These are phyloP conservation scores for Claviceps spartinae DNA, from an alignment of 2,329 filamentous ascomycete genomes.

Conservation along the genomic window DNA sequence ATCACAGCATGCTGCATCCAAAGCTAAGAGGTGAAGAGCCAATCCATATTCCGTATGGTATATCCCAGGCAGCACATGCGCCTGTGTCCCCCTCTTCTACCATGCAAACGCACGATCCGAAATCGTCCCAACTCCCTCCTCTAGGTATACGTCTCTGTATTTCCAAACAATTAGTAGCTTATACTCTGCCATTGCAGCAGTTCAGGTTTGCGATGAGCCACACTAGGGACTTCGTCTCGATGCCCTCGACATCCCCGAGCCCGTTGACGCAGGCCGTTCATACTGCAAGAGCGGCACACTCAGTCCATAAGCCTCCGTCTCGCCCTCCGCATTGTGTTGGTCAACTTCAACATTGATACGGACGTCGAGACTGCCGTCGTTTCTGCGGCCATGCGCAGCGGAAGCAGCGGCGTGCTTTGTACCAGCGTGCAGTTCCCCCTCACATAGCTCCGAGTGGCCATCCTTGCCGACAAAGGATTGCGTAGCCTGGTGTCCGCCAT, in stretches of 20 bases:
- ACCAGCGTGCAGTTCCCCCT: conserved; percentile 66
- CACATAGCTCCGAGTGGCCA: conserved; percentile 58
- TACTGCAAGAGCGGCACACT: conserved; percentile 60
- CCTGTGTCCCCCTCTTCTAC: neutral
- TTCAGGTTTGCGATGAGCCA: neutral
- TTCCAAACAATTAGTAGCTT: no score
- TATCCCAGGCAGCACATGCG: no score
- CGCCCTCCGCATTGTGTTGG: conserved; percentile 66
- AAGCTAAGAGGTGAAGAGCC: no score
- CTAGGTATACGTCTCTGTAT: no score
- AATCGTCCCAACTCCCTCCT: no score
- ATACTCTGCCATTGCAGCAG: neutral
- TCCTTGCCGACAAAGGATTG: conserved; percentile 35
- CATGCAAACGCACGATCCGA: no score
- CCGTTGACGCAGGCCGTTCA: conserved; percentile 4
- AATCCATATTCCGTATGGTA: no score
- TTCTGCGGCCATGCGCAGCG: conserved; percentile 37
- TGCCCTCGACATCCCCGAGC: conserved; percentile 3
- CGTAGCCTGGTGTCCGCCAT: conserved; percentile 8
- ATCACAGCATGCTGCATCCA: no score
- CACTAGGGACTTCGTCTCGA: neutral
- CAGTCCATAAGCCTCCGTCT: conserved; percentile 71
- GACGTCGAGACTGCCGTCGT: conserved; percentile 60
- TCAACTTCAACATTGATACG: conserved; percentile 78
- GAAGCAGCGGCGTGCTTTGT: conserved; percentile 61